Conservation (phyloP, 495 filamentous ascomycete species). For the Oleoguttula mirabilis region DNA sequence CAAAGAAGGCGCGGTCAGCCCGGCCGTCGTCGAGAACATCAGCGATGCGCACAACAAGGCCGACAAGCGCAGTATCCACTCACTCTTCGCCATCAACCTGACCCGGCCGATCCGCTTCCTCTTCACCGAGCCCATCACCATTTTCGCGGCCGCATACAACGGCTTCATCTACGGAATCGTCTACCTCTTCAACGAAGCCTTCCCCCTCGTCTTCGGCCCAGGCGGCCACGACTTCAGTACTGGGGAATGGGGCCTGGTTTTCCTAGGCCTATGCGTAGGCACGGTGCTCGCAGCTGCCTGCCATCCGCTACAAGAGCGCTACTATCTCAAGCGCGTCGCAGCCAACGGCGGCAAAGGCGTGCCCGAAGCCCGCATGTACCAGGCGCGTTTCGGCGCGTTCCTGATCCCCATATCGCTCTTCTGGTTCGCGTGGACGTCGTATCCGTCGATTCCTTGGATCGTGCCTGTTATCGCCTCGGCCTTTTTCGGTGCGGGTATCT, state of each 20-base stretch:
- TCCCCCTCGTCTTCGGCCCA: slow-evolving; percentile 36
- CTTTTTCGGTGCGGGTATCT: slow-evolving; percentile 5
- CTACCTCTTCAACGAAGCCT: slow-evolving; percentile 33
- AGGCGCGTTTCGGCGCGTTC: slow-evolving; percentile 23
- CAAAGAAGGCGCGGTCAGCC: slow-evolving; percentile 46
- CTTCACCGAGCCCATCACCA: slow-evolving; percentile 31
- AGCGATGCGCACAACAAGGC: slow-evolving; percentile 6
- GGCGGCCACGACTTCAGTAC: slow-evolving; percentile 34
- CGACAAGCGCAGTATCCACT: slow-evolving; percentile 15
- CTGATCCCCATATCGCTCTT: background rate
- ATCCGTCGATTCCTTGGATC: slow-evolving; percentile 36
- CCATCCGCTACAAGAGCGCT: slow-evolving; percentile 23
- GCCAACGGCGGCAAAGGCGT: slow-evolving; percentile 22
- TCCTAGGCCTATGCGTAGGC: slow-evolving; percentile 21
- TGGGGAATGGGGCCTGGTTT: slow-evolving; percentile 19
- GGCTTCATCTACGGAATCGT: slow-evolving; percentile 32
- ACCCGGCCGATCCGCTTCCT: slow-evolving; percentile 30
- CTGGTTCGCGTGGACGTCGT: slow-evolving; percentile 24
- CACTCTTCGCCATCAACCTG: slow-evolving; percentile 27
- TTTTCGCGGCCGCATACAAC: slow-evolving; percentile 30
- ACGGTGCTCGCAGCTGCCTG: slow-evolving; percentile 20
- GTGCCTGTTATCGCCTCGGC: slow-evolving; percentile 4
- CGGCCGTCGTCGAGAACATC: slow-evolving; percentile 42
- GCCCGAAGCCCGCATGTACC: slow-evolving; percentile 30
- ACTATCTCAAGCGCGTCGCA: slow-evolving; percentile 23